Base-by-base conservation (phyloP, 1,284 basidiomycete species). In the Leccinum laetum region DNA sequence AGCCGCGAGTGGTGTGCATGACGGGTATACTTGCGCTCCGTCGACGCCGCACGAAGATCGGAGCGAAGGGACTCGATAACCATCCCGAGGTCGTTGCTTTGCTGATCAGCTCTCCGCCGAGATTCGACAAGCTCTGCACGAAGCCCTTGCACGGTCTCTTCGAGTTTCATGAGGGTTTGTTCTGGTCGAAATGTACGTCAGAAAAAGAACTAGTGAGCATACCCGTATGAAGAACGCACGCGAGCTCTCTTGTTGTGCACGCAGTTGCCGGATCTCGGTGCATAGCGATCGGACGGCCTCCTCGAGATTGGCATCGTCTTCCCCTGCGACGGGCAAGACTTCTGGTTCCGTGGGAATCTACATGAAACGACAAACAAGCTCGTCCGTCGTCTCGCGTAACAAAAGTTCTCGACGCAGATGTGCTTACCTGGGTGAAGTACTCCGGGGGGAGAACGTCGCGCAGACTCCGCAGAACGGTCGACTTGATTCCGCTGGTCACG, bases 81-180 rank as follows among this genome's bases (percentile, higher is more conserved):
- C 29, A 11, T n/a, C 7, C 4, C 26, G 7, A 66, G 35, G 10
- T 41, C 56, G 6, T 49, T 21, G 1, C 18, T 67, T 21, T 61
- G 55, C 18, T 58, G 49, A 13, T 58, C 37, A 2, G 56, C 61
- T 37, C 14, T 49, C n/a, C 8, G 58, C 7, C 26, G 44, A n/a
- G 41, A 67, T 16, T 61, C 11, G 2, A 21, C 21, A 6, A 68
- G 55, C 58, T 67, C 61, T 1, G 14, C 6, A 41, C 49, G 68
- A n/a, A 69, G 67, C 5, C 62, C 65, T 37, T 64, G 39, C 1
- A 69, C n/a, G 16, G 16, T 56, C n/a, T 61, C 53, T 26, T 63
- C 64, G 4, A 68, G 68, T 8, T 14, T 37, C 1, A 14, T n/a
- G 13, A 68, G 53, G 44, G 57, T 60, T 41, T 35, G 58, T 29